Base-by-base conservation (phyloP, 805 yeast genomes). In the Ogataea populi-albae region DNA sequence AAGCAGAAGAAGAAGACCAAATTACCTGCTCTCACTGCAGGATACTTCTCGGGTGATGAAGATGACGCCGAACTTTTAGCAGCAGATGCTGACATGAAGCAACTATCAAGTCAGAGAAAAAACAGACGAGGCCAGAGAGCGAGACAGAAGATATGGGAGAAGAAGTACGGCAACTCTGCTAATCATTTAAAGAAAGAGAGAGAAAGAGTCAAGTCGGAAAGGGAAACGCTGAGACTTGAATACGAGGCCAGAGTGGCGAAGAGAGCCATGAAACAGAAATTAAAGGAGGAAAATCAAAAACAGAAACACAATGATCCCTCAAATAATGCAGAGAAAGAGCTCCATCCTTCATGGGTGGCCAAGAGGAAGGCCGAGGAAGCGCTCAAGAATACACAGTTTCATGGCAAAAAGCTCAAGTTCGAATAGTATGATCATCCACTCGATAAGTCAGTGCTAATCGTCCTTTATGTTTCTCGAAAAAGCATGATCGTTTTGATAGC, bases 291-390 rank as follows among this genome's bases (percentile, higher is more conserved):
- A 22, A 24, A 30, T 18, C 48, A 47, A 18, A 32, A 21, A 21
- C 15, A 22, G 12, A 27, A 12, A 21, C 30, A 37, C 17, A 23
- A 50, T 69, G 24, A 31, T n/a, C 25, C 16, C 32, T n/a, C 35
- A 24, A 26, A 36, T 21, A 20, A 24, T 27, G 23, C 34, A 11
- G 34, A 16, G n/a, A 27, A 22, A 10, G 17, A 23, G 16, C 45
- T 84, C 46, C 99, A 93, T 74, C 99, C 99, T n/a, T 93, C 98
- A 2, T 93, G 99, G 99, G 81, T 77, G 50, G 98, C 98, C 16
- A 86, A 85, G 66, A 78, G 75, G 65, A 62, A 73, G 45, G 85
- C 79, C 18, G 83, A 85, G 53, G 84, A 82, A 47, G 75, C 77
- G 34, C 57, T 68, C 45, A 75, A 77, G 62, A 74, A 76, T 38